Percentiles rank a stretch among this genome's conserved stretches.
Conservation (phyloP, 208 protist genomes). For the Crithidia sp. region DNA sequence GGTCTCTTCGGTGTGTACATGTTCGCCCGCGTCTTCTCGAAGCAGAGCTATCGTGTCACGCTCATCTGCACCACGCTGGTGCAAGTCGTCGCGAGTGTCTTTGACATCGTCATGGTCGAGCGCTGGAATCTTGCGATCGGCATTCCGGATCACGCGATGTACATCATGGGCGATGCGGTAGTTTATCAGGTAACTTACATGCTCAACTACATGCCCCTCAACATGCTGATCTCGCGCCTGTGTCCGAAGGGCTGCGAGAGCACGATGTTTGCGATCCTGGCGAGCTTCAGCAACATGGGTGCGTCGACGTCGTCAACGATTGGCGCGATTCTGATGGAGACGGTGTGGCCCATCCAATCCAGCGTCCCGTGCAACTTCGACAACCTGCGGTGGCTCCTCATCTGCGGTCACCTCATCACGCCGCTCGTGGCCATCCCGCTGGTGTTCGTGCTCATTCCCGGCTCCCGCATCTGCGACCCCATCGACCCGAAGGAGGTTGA, state of each 20-base stretch:
- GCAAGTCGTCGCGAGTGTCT: conserved; percentile 48
- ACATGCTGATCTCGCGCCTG: conserved; percentile 80
- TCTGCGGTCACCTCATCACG: conserved; percentile 53
- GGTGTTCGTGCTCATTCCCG: conserved; percentile 64
- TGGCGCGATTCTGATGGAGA: conserved; percentile 64
- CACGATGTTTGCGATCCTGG: conserved; percentile 79
- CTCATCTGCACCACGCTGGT: conserved; percentile 58
- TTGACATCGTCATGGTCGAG: conserved; percentile 73
- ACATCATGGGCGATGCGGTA: conserved; percentile 69
- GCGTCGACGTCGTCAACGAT: conserved; percentile 47
- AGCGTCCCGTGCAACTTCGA: conserved; percentile 66
- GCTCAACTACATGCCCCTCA: conserved; percentile 74
- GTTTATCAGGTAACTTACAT: conserved; percentile 64
- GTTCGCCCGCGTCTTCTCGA: conserved; percentile 49
- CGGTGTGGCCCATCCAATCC: conserved; percentile 46
- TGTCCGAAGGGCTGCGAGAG: conserved; percentile 78
- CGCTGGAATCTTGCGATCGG: conserved; percentile 62
- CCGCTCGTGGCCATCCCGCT: conserved; percentile 57
- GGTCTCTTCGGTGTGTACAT: conserved; percentile 53
- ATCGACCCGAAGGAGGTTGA: conserved; percentile 36
- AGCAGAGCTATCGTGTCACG: conserved; percentile 52
- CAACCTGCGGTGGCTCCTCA: conserved; percentile 61
- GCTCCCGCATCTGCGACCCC: conserved; percentile 57
- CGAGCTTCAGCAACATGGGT: conserved; percentile 79
- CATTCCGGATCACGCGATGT: conserved; percentile 66